Base-by-base conservation (phyloP, 2,329 filamentous ascomycete genomes). In the Penicillium expansum region DNA sequence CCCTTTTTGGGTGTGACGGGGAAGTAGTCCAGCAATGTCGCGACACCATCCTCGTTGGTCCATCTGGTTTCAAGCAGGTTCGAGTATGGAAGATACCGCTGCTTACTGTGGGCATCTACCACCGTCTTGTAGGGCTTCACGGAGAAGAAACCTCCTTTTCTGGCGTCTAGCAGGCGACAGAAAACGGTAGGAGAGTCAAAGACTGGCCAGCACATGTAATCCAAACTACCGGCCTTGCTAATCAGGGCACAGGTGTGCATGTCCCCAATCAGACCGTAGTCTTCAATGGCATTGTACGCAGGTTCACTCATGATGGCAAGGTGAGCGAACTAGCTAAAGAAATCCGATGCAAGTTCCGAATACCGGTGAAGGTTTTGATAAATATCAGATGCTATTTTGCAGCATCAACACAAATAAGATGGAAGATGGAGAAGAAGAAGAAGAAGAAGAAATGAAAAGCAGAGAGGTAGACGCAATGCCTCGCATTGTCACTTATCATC, bases 131-230 rank as follows among this genome's bases (percentile, higher is more conserved):
- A 82, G 1, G 78, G 77, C 14, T 62, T 67, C 62, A 92, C 88
- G 62, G 81, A 85, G 72, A 90, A 91, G 70, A 87, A 84, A 0
- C 89, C 89, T 24, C 89, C 89, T 68, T 88, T 90, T 64, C 88
- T 77, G 67, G 89, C 87, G 73, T 92, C 89, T 3, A 92, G 75
- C 16, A 92, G 79, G 39, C 88, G 84, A 67, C 87, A 90, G 70
- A 92, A 92, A 48, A 92, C 75, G 0, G 86, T 87, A 0, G 89
- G 88, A 6, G 88, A 91, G 71, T 92, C 89, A 69, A 92, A 92
- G 63, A 90, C 85, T 3, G 88, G 89, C 89, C 88, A 92, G 72
- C 88, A 91, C 87, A 91, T 89, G 65, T 86, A 90, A 69, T 91
- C 89, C 56, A 92, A 74, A 62, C 87, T 88, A 24, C 88, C 88